phyloP scores from a whole-genome alignment of 345 rosid genomes.

The Eucalyptus regnans region DNA sequence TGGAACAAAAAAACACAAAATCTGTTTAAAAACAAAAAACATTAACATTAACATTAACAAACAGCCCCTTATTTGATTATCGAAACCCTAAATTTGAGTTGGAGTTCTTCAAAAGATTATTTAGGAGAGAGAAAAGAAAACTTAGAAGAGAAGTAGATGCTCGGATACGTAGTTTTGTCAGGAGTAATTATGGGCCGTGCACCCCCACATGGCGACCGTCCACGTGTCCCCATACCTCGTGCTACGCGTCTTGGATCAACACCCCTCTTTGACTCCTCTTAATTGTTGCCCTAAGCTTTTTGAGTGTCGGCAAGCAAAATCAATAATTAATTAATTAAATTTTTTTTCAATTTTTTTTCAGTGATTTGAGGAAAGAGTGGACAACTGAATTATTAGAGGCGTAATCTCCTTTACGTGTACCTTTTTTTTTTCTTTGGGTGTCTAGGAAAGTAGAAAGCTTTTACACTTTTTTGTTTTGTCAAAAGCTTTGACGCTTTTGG shows the following conservation, averaged over 20 bases:
- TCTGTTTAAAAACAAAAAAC: no score
- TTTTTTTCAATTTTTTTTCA: neutral
- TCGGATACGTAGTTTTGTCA: neutral
- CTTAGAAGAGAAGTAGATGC: neutral
- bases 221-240: constrained; percentile 1
- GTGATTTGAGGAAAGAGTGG: neutral
- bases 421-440: neutral
- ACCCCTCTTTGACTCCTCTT: neutral
- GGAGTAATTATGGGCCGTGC: neutral
- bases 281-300: neutral
- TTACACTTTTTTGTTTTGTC: no score
- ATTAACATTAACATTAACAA: no score
- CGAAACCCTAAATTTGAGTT: neutral
- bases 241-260: neutral
- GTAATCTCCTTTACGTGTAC: neutral
- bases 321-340: neutral
- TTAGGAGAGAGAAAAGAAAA: neutral
- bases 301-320: neutral
- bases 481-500: neutral
- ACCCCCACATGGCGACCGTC: constrained; percentile 6
- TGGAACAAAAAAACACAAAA: no score
- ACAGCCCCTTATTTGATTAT: neutral
- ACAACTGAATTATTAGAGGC: neutral
- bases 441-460: neutral
- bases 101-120: neutral